Evolutionary conservation across 106 monocot genomes (phyloP).

Genomic region (Gastrodia elata): DNA sequence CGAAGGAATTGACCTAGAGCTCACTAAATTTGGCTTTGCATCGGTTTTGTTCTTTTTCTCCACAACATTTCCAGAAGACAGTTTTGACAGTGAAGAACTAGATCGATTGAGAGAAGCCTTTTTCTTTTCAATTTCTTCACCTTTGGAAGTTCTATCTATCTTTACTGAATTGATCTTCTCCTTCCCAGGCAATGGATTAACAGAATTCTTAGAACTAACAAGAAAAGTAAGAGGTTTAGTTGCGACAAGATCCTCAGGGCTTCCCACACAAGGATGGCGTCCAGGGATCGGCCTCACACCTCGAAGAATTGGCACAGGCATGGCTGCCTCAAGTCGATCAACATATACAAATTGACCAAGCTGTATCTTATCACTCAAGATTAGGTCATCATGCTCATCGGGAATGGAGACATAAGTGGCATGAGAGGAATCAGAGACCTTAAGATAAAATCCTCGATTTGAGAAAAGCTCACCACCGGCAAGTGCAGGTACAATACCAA

Average conservation of each 20-base stretch:
- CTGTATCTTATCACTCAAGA: constrained; percentile 79
- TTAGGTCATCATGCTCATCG: constrained; percentile 73
- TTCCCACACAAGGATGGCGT: constrained; percentile 72
- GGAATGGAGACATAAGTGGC: constrained; percentile 70
- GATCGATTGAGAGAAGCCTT: constrained; percentile 33
- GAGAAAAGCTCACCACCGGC: constrained; percentile 65
- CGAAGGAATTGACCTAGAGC: constrained; percentile 46
- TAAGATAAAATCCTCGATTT: constrained; percentile 81
- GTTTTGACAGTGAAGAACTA: constrained; percentile 43
- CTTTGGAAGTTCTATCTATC: constrained; percentile 18
- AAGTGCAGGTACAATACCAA: constrained; percentile 78
- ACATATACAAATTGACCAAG: constrained; percentile 76
- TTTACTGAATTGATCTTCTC: constrained; percentile 32
- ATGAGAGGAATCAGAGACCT: constrained; percentile 89
- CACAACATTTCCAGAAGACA: constrained; percentile 11
- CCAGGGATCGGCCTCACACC: constrained; percentile 74
- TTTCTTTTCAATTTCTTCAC: constrained; percentile 30
- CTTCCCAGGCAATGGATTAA: constrained; percentile 11
- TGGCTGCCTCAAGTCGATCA: constrained; percentile 60
- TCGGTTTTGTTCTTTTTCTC: constrained; percentile 23
- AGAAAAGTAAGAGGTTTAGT: constrained; percentile 38
- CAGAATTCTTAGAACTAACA: constrained; percentile 16
- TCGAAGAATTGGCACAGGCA: constrained; percentile 59
- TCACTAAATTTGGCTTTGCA: constrained; percentile 29
- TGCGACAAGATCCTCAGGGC: constrained; percentile 57